phyloP scores from a whole-genome alignment of 139 green algal genomes.

The Coelastrella sp. region DNA sequence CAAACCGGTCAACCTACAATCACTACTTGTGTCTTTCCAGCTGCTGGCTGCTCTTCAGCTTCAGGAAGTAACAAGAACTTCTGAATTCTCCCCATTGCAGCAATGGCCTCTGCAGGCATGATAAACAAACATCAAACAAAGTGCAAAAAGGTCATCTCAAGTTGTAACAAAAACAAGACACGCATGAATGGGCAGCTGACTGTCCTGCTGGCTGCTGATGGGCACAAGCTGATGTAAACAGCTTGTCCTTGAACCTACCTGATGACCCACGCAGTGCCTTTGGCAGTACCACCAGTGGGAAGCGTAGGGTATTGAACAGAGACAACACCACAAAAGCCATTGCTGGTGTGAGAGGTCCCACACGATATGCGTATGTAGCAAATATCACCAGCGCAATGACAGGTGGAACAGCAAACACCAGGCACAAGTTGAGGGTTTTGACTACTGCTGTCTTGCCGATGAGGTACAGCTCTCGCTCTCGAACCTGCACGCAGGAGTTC shows the following conservation, averaged over 20 bases:
- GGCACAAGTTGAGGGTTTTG: slow-evolving; percentile 76
- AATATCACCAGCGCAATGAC: slow-evolving; percentile 70
- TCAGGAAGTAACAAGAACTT: slow-evolving; percentile 68
- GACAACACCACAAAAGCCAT: slow-evolving; percentile 81
- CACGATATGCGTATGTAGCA: slow-evolving; percentile 68
- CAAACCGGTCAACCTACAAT: too few relatives aligned
- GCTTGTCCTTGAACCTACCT: too few relatives aligned
- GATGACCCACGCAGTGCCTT: slow-evolving; percentile 73
- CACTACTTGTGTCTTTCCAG: slow-evolving; percentile 35
- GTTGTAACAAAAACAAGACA: too few relatives aligned
- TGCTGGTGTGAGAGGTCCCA: slow-evolving; percentile 54
- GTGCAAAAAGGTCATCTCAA: not conserved
- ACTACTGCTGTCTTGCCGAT: slow-evolving; percentile 59
- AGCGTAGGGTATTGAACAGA: slow-evolving; percentile 86
- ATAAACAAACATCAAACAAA: too few relatives aligned
- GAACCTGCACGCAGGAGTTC: slow-evolving; percentile 48
- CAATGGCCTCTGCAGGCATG: slow-evolving; percentile 59
- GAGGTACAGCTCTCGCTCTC: slow-evolving; percentile 57
- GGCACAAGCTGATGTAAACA: too few relatives aligned
- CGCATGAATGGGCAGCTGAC: too few relatives aligned
- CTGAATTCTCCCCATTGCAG: slow-evolving; percentile 61
- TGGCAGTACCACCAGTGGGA: slow-evolving; percentile 84
- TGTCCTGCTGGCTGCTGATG: too few relatives aligned
- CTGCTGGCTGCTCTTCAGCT: slow-evolving; percentile 40
- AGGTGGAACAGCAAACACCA: slow-evolving; percentile 75